A percentile compares a stretch with the other conserved stretches of the same genome.
phyloP scores from a whole-genome alignment of 2,329 filamentous ascomycete species.

The Botrytis porri region DNA sequence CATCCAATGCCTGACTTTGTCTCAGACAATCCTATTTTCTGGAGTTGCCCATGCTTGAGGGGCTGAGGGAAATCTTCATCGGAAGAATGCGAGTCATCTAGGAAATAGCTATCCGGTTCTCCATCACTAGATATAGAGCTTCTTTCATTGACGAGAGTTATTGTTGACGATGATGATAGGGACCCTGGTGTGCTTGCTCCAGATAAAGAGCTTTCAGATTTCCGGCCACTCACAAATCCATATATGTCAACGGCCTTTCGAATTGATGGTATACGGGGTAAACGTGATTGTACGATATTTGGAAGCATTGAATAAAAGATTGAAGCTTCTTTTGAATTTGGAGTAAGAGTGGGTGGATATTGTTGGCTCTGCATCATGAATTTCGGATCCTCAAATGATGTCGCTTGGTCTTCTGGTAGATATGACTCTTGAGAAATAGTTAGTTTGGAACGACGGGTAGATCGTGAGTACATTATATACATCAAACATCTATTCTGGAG shows the following conservation, averaged over 20 bases:
- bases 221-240: conserved; percentile 22
- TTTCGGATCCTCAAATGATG: not conserved
- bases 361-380: not conserved
- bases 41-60: conserved; percentile 16
- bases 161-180: conserved; percentile 27
- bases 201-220: conserved; percentile 31
- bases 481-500: not conserved
- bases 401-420: not conserved
- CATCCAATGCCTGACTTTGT: conserved; percentile 45
- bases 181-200: conserved; percentile 34
- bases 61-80: conserved; percentile 27
- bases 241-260: conserved; percentile 41
- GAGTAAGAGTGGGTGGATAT: not conserved
- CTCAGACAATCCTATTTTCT: conserved; percentile 24
- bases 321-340: conserved; percentile 38
- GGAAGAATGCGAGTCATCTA: conserved; percentile 23
- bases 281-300: conserved; percentile 48
- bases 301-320: conserved; percentile 55
- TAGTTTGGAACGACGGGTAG: conserved; percentile 1
- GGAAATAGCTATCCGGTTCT: conserved; percentile 13
- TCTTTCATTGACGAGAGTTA: conserved; percentile 26
- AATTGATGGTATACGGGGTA: conserved; percentile 51
- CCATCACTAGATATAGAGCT: not conserved
- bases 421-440: not conserved
- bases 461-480: conserved; percentile 1